These are phyloP conservation scores for Nakaseomyces nivariensis DNA, from an alignment of 1,139 yeast genomes.

Conservation along the genomic window DNA sequence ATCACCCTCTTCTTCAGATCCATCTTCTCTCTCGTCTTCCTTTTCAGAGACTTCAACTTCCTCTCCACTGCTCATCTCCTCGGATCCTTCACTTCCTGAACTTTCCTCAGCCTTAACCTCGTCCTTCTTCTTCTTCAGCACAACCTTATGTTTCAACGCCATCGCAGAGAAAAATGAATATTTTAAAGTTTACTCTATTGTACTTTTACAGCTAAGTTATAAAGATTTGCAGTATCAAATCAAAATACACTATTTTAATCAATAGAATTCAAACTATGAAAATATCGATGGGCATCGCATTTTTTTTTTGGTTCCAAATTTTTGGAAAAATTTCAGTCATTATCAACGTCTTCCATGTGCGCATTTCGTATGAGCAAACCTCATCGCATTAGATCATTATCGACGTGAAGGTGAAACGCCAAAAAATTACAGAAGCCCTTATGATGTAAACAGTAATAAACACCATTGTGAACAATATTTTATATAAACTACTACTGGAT, in stretches of 20 bases:
- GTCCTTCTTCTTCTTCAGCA: background rate
- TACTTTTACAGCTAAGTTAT: too few relatives aligned
- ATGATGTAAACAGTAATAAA: too few relatives aligned
- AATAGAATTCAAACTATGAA: background rate
- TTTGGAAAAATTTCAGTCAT: background rate
- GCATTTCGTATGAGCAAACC: background rate
- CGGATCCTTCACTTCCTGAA: too few relatives aligned
- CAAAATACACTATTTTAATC: too few relatives aligned
- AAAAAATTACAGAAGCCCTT: too few relatives aligned
- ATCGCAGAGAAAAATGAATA: background rate
- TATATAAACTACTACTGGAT: too few relatives aligned
- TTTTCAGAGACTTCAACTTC: conserved; percentile 4
- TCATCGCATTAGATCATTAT: background rate
- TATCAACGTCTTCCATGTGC: background rate
- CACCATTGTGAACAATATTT: too few relatives aligned
- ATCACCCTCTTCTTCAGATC: conserved; percentile 9
- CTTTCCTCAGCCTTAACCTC: too few relatives aligned
- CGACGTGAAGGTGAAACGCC: too few relatives aligned
- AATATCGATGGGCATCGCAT: conserved; percentile 4
- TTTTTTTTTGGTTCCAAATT: too few relatives aligned
- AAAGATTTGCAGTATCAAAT: too few relatives aligned
- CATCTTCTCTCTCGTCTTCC: conserved; percentile 11
- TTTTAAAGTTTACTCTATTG: too few relatives aligned
- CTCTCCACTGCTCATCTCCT: background rate
- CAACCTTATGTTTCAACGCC: background rate